A percentile compares a stretch with the other conserved stretches of the same genome.
phyloP scores from a whole-genome alignment of 768 basidiomycete genomes.

The Phlebiopsis flavidoalba region DNA sequence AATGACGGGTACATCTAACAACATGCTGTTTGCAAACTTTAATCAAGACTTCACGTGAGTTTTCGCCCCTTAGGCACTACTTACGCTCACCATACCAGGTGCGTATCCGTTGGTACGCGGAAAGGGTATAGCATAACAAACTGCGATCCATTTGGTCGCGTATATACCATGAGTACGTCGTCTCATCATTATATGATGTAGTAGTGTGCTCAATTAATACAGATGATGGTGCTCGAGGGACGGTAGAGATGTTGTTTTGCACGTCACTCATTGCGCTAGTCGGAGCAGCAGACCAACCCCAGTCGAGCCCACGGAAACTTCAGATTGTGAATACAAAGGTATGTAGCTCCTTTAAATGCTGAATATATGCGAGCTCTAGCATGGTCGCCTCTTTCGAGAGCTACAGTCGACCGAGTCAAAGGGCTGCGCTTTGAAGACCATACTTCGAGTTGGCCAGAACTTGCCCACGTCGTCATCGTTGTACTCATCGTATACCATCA shows the following conservation, averaged over 20 bases:
- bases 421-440: neutral
- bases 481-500: neutral
- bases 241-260: slow-evolving; percentile 99
- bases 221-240: slow-evolving; percentile 94
- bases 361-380: no score
- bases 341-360: slow-evolving; percentile 12
- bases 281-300: slow-evolving; percentile 89
- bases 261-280: slow-evolving; percentile 97
- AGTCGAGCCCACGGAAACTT: slow-evolving; percentile 85
- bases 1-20: slow-evolving; percentile 38
- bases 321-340: slow-evolving; percentile 99
- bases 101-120: slow-evolving; percentile 90
- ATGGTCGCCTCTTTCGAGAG: neutral
- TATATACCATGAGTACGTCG: slow-evolving; percentile 87
- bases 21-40: slow-evolving; percentile 87
- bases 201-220: neutral
- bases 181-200: neutral
- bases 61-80: neutral
- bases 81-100: slow-evolving; percentile 37
- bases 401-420: neutral
- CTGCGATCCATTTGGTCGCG: slow-evolving; percentile 95
- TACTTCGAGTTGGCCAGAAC: neutral
- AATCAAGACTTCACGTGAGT: slow-evolving; percentile 95
- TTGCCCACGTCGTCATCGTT: no score
- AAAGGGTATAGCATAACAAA: slow-evolving; percentile 97